Base-by-base conservation (phyloP, 2,329 filamentous ascomycete species). In the Hortaea sp. region DNA sequence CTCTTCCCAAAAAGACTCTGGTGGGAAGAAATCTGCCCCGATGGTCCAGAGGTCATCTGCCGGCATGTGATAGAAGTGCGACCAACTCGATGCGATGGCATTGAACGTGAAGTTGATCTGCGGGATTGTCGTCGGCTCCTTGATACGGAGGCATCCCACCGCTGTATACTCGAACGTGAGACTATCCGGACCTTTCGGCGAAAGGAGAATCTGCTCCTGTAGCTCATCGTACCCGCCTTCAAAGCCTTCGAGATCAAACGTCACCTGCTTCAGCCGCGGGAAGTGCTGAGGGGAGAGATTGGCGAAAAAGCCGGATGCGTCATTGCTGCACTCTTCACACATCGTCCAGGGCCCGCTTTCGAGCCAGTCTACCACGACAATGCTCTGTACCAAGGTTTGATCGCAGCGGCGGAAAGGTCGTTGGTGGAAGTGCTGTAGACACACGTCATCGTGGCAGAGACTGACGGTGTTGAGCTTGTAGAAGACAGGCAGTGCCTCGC, bases 391-490 rank as follows among this genome's bases (percentile, higher is more conserved):
- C 4, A 45, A 30, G 37, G 40, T 27, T 6, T 28, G 10, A n/a
- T 45, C 31, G 43, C 37, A 45, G 11, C 38, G 27, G 6, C 37
- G 32, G 29, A 45, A 45, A 12, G 37, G 28, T 9, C 28, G 38
- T 29, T 40, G 29, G 6, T 38, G 37, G 20, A 20, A 20, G 6
- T 28, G 9, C 3, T 31, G 37, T 5, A 40, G 9, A 28, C 43
- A 45, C 29, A 41, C 29, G 37, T 45, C 43, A 20, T 45, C 29
- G 43, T 45, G 43, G 38, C 43, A 45, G n/a, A 45, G 35, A 30
- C 43, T 45, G 10, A 41, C 41, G 3, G 37, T 45, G 38, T 32
- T 45, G 10, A 29, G 43, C 29, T 45, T 41, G 38, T 45, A 45
- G 2, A 45, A 30, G 12, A 45, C 31, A 7, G 38, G 43, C 13